Conservation (phyloP, 2,329 filamentous ascomycete species). For the Claviceps sp. region DNA sequence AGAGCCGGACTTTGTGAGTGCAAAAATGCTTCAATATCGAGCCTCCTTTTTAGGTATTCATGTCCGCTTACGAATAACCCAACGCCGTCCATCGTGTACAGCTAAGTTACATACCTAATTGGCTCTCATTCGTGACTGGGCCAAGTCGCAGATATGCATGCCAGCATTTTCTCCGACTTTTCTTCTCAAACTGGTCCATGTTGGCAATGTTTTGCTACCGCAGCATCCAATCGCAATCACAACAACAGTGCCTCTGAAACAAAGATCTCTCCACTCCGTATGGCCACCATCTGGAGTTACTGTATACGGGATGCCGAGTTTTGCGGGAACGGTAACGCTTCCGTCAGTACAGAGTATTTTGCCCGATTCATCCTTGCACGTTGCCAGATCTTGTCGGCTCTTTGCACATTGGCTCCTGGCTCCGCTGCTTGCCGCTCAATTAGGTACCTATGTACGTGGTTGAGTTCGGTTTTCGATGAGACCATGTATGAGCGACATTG, state of each 20-base stretch:
- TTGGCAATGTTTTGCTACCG: not conserved
- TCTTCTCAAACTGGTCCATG: not conserved
- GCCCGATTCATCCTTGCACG: too few relatives aligned
- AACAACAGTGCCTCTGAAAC: not conserved
- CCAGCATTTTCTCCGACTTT: not conserved
- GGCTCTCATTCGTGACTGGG: not conserved
- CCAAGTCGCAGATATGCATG: not conserved
- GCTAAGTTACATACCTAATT: not conserved
- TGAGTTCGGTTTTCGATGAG: not conserved
- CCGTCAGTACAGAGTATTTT: not conserved
- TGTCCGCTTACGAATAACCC: slow-evolving; percentile 8
- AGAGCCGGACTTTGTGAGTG: not conserved
- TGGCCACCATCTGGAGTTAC: slow-evolving; percentile 6
- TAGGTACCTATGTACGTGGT: not conserved
- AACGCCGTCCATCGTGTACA: slow-evolving; percentile 1
- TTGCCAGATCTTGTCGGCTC: too few relatives aligned
- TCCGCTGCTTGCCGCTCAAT: too few relatives aligned
- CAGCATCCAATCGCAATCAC: not conserved
- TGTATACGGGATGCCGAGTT: slow-evolving; percentile 11
- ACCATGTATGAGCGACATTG: not conserved
- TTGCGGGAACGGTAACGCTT: not conserved
- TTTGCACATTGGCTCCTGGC: too few relatives aligned
- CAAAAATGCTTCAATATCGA: slow-evolving; percentile 1
- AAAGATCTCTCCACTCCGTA: not conserved
- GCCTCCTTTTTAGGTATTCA: slow-evolving; percentile 10